Evolutionary conservation across 805 yeast genomes (phyloP).

Genomic region (Tetrapisispora pingtungensis): DNA sequence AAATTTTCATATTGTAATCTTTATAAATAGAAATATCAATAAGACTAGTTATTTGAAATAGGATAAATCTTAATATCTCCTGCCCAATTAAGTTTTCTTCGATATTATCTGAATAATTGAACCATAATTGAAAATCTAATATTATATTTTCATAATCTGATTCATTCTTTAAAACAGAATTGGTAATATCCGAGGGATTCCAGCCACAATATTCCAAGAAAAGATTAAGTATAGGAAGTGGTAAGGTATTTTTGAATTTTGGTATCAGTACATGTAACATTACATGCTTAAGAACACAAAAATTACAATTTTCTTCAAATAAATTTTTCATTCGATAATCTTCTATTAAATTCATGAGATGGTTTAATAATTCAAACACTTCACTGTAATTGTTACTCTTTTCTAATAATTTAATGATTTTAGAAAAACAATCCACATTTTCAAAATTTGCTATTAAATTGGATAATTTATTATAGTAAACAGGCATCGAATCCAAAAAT

Average conservation of each 20-base stretch:
- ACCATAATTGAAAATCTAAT: slow-evolving; percentile 55
- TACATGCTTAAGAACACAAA: slow-evolving; percentile 13
- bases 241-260: slow-evolving; percentile 17
- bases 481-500: slow-evolving; percentile 2
- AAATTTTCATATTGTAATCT: slow-evolving; percentile 41
- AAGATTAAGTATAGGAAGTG: slow-evolving; percentile 38
- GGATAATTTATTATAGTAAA: slow-evolving; percentile 12
- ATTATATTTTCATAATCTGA: slow-evolving; percentile 48
- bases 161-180: slow-evolving; percentile 48
- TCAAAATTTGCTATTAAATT: slow-evolving; percentile 12
- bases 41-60: slow-evolving; percentile 50
- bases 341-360: slow-evolving; percentile 13
- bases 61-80: slow-evolving; percentile 41
- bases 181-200: slow-evolving; percentile 38
- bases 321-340: slow-evolving; percentile 8
- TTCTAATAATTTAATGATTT: slow-evolving; percentile 11
- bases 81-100: slow-evolving; percentile 6
- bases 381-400: slow-evolving; percentile 6
- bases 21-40: slow-evolving; percentile 42
- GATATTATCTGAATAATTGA: not conserved
- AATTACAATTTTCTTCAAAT: slow-evolving; percentile 18
- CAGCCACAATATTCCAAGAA: slow-evolving; percentile 49
- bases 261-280: slow-evolving; percentile 8
- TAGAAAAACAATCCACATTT: slow-evolving; percentile 11
- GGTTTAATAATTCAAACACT: slow-evolving; percentile 10